Base-by-base conservation (phyloP, 805 yeast genomes). In the Zygosaccharomyces kombuchaensis region DNA sequence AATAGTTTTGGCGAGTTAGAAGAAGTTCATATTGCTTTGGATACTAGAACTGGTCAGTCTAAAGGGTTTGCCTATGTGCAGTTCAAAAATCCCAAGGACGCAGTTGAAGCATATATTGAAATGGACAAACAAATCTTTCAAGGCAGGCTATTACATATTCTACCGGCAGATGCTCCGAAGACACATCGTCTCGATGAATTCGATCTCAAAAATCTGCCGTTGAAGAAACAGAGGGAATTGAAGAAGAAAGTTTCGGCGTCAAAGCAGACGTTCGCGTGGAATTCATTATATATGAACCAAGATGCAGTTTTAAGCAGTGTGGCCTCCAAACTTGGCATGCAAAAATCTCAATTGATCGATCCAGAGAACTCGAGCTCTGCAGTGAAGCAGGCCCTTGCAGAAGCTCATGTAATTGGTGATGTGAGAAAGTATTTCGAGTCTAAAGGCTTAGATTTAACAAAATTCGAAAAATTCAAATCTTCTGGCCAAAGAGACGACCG, bases 361-460 rank as follows among this genome's bases (percentile, higher is more conserved):
- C 91, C 96, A 1, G 85, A 87, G 56, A 87, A 82, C 53, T 76
- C 95, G 6, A 81, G 75, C 48, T 84, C 96, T 43, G 97, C 96
- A 1, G 98, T 93, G 10, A 87, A 90, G 62, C 98, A 90, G 67
- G 98, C 99, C 0, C 75, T 93, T 52, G 98, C 99, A 0, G 99
- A 93, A 69, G 95, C 97, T 2, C 93, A 89, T 60, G 96, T 90
- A 13, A 82, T 93, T 58, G 93, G 90, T 36, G 93, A 84, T 65
- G 96, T 93, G 9, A 78, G 96, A 59, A 79, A 80, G 55, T 93
- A 81, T 67, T 93, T 93, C 65, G 96, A 88, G 63, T 67, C 72
- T 19, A 83, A 83, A 60, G 95, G 96, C 29, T 87, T 93, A 35
- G 96, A 91, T 69, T 70, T 93, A 49, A 73, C 83, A 2, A 75